These are phyloP conservation scores for Prasinococcaceae sp. DNA, from an alignment of 139 green algal species.

Conservation along the genomic window DNA sequence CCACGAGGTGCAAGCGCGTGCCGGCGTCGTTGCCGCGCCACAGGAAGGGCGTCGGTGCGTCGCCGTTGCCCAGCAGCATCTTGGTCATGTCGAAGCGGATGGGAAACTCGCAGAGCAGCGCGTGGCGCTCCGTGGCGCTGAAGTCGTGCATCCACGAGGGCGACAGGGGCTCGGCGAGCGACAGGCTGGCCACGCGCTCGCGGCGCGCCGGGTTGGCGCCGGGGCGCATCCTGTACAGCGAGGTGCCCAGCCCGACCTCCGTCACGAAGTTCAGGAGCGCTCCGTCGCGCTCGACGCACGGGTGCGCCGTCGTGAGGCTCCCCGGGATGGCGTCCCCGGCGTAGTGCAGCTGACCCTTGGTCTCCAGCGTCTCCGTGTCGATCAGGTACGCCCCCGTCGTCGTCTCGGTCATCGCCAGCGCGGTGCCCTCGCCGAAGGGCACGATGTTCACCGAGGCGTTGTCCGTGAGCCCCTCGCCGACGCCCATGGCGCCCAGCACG, in stretches of 20 bases:
- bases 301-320: too few species aligned
- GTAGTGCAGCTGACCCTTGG: not conserved
- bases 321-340: too few species aligned
- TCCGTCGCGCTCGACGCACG: too few species aligned
- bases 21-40: too few species aligned
- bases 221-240: too few species aligned
- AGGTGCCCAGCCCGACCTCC: too few species aligned
- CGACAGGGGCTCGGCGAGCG: too few species aligned
- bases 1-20: too few species aligned
- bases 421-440: not conserved
- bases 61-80: conserved; percentile 1
- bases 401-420: not conserved
- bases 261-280: too few species aligned
- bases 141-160: conserved; percentile 84
- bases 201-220: too few species aligned
- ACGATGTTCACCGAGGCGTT: not conserved
- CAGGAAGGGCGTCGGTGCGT: conserved; percentile 5
- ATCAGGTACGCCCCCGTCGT: not conserved
- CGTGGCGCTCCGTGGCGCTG: conserved; percentile 45
- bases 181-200: too few species aligned
- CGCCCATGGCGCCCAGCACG: too few species aligned
- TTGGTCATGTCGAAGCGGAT: conserved; percentile 36
- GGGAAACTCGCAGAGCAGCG: conserved; percentile 53
- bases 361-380: not conserved
- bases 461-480: not conserved